A percentile compares a stretch with the other conserved stretches of the same genome.
Conservation (phyloP, 2,329 filamentous ascomycete species). For the Aspergillus udagawae region DNA sequence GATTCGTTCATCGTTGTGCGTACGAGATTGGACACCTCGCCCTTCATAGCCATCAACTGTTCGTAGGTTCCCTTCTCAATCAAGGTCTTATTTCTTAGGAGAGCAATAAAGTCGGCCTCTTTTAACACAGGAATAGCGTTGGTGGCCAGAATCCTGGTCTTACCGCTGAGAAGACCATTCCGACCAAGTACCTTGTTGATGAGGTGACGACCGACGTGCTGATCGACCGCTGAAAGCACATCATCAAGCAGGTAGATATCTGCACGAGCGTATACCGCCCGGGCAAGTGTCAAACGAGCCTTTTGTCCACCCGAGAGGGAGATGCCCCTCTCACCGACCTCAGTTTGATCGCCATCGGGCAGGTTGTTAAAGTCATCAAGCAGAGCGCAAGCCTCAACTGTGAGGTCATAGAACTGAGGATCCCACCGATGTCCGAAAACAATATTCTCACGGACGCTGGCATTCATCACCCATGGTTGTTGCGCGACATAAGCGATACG, state of each 20-base stretch:
- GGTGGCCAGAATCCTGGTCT: conserved; percentile 89
- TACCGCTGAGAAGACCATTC: conserved; percentile 74
- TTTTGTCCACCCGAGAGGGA: conserved; percentile 95
- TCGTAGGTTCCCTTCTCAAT: conserved; percentile 86
- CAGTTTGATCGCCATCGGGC: conserved; percentile 92
- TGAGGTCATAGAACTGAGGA: conserved; percentile 88
- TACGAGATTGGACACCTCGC: conserved; percentile 79
- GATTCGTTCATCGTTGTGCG: conserved; percentile 60
- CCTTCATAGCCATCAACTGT: conserved; percentile 90
- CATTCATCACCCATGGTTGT: conserved; percentile 95
- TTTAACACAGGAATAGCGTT: conserved; percentile 90
- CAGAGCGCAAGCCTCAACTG: conserved; percentile 85
- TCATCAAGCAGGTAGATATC: conserved; percentile 95
- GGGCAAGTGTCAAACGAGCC: conserved; percentile 82
- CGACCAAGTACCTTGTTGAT: conserved; percentile 90
- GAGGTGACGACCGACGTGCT: conserved; percentile 90
- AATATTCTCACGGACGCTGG: conserved; percentile 94
- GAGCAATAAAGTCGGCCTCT: conserved; percentile 82
- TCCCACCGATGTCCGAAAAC: conserved; percentile 94
- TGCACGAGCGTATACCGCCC: conserved; percentile 94
- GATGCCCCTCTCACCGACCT: conserved; percentile 94
- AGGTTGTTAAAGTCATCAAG: conserved; percentile 86
- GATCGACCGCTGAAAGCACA: conserved; percentile 93
- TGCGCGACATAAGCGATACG: conserved; percentile 88
- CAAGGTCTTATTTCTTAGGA: conserved; percentile 78